These are phyloP conservation scores for Penicillium atrosanguineum DNA, from an alignment of 495 filamentous ascomycete species.

Conservation along the genomic window DNA sequence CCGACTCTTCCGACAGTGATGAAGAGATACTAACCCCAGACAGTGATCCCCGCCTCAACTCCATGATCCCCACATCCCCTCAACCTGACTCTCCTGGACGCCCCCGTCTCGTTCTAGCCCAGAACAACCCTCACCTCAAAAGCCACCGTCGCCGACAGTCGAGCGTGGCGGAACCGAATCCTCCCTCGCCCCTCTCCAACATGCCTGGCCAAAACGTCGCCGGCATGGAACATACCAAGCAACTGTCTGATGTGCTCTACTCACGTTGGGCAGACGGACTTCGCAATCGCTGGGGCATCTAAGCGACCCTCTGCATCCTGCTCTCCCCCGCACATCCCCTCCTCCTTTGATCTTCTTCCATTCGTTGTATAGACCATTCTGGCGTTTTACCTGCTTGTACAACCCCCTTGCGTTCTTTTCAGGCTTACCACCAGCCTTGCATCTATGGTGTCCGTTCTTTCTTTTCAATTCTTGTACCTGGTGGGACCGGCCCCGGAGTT, in stretches of 20 bases:
- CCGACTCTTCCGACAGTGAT: not conserved
- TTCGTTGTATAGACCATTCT: conserved; percentile 31
- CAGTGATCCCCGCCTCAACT: conserved; percentile 53
- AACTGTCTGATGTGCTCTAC: conserved; percentile 87
- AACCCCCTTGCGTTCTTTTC: conserved; percentile 13
- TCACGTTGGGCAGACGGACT: conserved; percentile 84
- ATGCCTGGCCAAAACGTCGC: conserved; percentile 51
- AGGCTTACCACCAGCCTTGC: conserved; percentile 16
- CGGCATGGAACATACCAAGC: conserved; percentile 89
- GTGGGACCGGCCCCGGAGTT: conserved; percentile 21
- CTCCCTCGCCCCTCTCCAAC: conserved; percentile 35
- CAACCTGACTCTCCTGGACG: conserved; percentile 45
- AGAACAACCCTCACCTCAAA: conserved; percentile 82
- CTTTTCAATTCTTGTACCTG: conserved; percentile 9
- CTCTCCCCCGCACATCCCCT: not conserved
- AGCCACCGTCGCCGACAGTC: conserved; percentile 71
- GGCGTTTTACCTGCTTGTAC: conserved; percentile 23
- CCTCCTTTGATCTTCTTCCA: conserved; percentile 8
- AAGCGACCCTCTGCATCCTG: conserved; percentile 3
- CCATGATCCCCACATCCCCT: conserved; percentile 42
- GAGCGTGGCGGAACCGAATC: conserved; percentile 28
- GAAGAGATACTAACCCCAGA: conserved; percentile 4
- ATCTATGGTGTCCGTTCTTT: conserved; percentile 27
- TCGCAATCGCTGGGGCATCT: conserved; percentile 71
- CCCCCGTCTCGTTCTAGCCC: conserved; percentile 70